Conservation (phyloP, 805 yeast species). For the Saturnispora sanitii region DNA sequence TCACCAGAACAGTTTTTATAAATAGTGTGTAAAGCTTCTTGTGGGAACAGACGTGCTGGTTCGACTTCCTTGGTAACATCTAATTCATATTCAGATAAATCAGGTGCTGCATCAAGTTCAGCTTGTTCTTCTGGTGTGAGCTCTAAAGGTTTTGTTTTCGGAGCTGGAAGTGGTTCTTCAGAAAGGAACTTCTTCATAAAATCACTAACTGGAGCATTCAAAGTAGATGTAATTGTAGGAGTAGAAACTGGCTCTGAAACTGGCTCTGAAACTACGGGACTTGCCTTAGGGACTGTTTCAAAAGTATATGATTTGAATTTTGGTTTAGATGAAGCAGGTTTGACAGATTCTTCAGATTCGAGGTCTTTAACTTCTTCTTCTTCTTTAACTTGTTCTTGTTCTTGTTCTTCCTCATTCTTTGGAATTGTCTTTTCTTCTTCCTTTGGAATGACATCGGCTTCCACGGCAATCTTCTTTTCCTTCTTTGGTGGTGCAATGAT, state of each 20-base stretch:
- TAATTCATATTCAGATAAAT: neutral
- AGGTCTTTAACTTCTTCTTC: neutral
- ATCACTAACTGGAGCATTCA: slow-evolving; percentile 1
- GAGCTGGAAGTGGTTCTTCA: slow-evolving; percentile 6
- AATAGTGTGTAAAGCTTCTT: slow-evolving; percentile 11
- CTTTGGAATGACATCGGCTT: neutral
- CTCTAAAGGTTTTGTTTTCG: slow-evolving; percentile 1
- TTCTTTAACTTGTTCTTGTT: neutral
- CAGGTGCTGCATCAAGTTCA: neutral
- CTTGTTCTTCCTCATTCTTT: neutral
- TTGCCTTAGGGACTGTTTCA: neutral
- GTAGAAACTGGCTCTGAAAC: neutral
- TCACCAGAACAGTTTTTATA: slow-evolving; percentile 13
- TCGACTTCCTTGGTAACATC: neutral
- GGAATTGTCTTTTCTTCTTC: too few relatives aligned
- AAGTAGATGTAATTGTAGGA: neutral
- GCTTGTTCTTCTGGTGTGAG: slow-evolving; percentile 7
- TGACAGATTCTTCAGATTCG: neutral
- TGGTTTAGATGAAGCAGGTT: neutral
- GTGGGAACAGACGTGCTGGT: slow-evolving; percentile 10
- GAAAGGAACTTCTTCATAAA: slow-evolving; percentile 8
- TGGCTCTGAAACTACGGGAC: neutral
- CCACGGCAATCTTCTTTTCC: slow-evolving; percentile 4
- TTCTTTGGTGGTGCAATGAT: slow-evolving; percentile 4
- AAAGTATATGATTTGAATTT: slow-evolving; percentile 7